Base-by-base conservation (phyloP, 1,139 yeast genomes). In the Yamadazyma pseudoaaseri region DNA sequence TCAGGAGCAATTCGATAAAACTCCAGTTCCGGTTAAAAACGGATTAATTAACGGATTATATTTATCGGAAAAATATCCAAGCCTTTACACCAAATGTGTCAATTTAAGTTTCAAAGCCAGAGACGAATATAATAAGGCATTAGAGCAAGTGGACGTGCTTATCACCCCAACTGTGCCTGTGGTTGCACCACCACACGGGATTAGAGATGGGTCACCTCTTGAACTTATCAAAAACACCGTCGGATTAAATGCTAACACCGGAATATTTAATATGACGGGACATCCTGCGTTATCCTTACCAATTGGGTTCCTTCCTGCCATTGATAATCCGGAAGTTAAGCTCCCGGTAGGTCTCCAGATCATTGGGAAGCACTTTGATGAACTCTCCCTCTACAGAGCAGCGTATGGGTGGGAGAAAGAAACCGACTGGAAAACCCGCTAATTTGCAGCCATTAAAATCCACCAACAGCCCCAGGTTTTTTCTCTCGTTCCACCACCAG, bases 231-330 rank as follows among this genome's bases (percentile, higher is more conserved):
- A 41, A 16, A 56, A 56, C 29, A 59, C 61, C 12, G 47, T 59
- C 20, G 68, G 68, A 8, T 42, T 62, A 30, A 60, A 58, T 41
- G 55, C 60, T 11, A 62, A 62, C 41, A 60, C 67, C 5, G 58
- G 60, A 16, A 56, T 58, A 22, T 62, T 62, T 44, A 54, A 61
- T 39, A 52, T 54, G 38, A 58, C 62, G 18, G 67, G 67, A 2
- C 64, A 60, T 34, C 67, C 67, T 16, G 63, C 64, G 2, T 33
- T 61, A 36, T 54, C 52, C 27, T 42, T 61, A 20, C 67, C 67
- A 4, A 44, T 58, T 28, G 64, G 65, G 2, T 46, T 56, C 37
- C 41, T 62, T 30, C 39, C 52, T 49, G 42, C 42, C 6, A 44
- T 58, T 10, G 35, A 44, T 14, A 33, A 34, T 26, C 29, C 36